phyloP scores from a whole-genome alignment of 2,329 filamentous ascomycete species.

The Botrytis deweyae region DNA sequence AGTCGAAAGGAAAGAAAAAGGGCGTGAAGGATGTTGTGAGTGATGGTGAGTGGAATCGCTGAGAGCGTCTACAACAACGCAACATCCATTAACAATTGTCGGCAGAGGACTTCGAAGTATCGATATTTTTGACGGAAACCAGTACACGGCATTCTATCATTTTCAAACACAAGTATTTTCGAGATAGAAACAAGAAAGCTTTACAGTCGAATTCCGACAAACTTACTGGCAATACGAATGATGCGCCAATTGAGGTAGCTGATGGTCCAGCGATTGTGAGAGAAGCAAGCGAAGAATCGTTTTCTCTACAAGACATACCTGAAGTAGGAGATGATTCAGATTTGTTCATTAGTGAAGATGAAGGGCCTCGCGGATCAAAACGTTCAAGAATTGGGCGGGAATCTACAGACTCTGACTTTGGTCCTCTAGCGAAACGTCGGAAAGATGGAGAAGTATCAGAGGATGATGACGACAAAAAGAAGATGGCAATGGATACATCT shows the following conservation, averaged over 20 bases:
- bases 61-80: not conserved
- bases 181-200: conserved; percentile 50
- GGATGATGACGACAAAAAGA: conserved; percentile 77
- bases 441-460: conserved; percentile 41
- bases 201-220: conserved; percentile 58
- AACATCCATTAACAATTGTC: conserved; percentile 25
- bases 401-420: conserved; percentile 28
- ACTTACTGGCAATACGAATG: conserved; percentile 56
- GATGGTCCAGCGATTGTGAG: conserved; percentile 32
- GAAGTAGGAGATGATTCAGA: conserved; percentile 30
- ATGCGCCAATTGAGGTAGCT: conserved; percentile 46
- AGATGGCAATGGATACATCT: conserved; percentile 77
- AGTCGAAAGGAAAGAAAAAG: conserved; percentile 52
- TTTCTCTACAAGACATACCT: conserved; percentile 34
- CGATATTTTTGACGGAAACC: conserved; percentile 87
- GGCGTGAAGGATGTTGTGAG: conserved; percentile 85
- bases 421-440: conserved; percentile 47
- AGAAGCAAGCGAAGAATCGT: conserved; percentile 33
- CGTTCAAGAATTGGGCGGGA: conserved; percentile 37
- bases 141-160: conserved; percentile 82
- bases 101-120: conserved; percentile 90
- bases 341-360: conserved; percentile 41
- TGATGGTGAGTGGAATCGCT: conserved; percentile 55
- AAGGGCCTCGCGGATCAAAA: conserved; percentile 35
- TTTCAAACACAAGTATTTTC: conserved; percentile 78